Percentiles rank a stretch among this genome's conserved stretches.
Evolutionary conservation across 1,284 basidiomycete species (phyloP).

Genomic region (Moesziomyces antarcticus): DNA sequence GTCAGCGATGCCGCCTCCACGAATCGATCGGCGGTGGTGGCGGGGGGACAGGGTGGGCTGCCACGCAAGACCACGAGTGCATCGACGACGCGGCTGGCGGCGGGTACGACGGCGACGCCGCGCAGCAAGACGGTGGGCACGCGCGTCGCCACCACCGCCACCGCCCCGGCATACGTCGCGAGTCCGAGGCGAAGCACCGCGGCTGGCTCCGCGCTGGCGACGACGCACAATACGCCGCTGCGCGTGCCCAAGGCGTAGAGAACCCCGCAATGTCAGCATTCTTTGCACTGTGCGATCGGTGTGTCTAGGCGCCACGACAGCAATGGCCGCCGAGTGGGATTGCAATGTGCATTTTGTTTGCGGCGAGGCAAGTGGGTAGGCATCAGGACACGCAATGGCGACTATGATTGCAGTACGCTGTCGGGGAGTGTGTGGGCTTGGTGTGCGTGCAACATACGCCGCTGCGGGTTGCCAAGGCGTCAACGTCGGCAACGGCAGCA

Average conservation of each 20-base stretch:
- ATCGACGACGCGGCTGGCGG: neutral
- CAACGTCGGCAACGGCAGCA: neutral
- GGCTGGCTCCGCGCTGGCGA: neutral
- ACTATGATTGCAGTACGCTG: no score
- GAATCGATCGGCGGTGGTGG: neutral
- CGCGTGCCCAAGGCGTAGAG: conserved; percentile 1
- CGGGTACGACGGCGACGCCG: conserved; percentile 1
- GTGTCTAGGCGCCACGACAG: no score
- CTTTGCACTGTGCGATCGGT: no score
- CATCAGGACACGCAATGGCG: no score
- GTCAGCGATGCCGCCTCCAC: conserved; percentile 4
- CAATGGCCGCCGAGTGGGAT: no score
- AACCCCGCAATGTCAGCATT: no score
- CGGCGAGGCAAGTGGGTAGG: no score
- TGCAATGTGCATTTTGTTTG: no score
- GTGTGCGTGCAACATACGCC: conserved; percentile 20
- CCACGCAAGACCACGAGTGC: conserved; percentile 9
- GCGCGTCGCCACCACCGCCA: conserved; percentile 1
- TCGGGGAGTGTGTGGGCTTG: no score
- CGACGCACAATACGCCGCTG: conserved; percentile 8
- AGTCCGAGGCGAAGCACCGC: conserved; percentile 31
- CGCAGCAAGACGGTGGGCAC: conserved; percentile 12
- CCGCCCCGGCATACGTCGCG: conserved; percentile 1
- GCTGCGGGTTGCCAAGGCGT: conserved; percentile 21
- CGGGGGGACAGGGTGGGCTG: conserved; percentile 1